Percentiles rank a stretch among this genome's conserved stretches.
Evolutionary conservation across 345 rosid species (phyloP).

Genomic region (Erucastrum elatum): DNA sequence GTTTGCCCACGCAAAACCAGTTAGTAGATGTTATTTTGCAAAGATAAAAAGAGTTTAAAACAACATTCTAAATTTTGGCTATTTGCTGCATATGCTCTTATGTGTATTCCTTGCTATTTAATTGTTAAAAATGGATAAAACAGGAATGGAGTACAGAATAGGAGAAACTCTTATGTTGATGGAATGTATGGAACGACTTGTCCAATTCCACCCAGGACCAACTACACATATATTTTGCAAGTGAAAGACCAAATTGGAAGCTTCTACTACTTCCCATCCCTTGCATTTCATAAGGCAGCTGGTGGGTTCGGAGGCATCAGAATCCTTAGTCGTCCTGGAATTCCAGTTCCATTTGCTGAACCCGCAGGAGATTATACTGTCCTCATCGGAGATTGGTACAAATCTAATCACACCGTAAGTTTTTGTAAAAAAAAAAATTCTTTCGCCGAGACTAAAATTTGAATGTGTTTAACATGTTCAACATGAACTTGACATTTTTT

Average conservation of each 20-base stretch:
- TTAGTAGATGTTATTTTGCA: neutral
- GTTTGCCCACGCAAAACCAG: neutral
- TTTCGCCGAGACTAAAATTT: neutral
- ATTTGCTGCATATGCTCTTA: neutral
- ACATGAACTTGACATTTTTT: neutral
- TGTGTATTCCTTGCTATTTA: neutral
- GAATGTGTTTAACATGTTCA: neutral
- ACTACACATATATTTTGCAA: conserved; percentile 73
- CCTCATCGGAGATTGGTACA: conserved; percentile 83
- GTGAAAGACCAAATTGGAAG: conserved; percentile 80
- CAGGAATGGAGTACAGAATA: conserved; percentile 82
- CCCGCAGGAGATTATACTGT: conserved; percentile 71
- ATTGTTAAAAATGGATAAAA: neutral
- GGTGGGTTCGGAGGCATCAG: conserved; percentile 74
- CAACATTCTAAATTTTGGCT: neutral
- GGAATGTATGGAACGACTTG: conserved; percentile 88
- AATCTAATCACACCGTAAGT: conserved; percentile 71
- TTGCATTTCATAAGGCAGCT: conserved; percentile 75
- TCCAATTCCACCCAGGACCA: conserved; percentile 79
- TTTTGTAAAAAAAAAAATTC: neutral
- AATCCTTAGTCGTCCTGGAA: conserved; percentile 64
- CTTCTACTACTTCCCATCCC: conserved; percentile 73
- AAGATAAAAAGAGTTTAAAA: neutral
- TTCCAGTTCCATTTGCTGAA: conserved; percentile 67
- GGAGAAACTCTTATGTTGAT: conserved; percentile 77